Evolutionary conservation across 1,284 basidiomycete species (phyloP).

Genomic region (Heliocybe sulcata): DNA sequence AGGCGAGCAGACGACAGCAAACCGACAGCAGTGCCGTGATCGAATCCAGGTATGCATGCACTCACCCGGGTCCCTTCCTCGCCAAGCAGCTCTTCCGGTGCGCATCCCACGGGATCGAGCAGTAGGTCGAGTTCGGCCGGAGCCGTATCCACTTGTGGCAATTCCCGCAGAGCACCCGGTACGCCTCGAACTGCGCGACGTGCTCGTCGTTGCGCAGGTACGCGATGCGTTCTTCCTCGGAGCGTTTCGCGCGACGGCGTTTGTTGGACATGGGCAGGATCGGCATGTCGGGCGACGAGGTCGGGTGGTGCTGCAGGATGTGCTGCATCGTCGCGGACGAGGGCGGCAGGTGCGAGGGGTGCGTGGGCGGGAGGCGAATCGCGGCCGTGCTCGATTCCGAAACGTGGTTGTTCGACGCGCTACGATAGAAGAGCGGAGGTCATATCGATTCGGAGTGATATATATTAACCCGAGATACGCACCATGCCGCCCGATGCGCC

Average conservation of each 20-base stretch:
- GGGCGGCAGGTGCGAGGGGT: not conserved
- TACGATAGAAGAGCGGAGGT: not conserved
- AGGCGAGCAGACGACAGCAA: not conserved
- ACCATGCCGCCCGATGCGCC: conserved; percentile 56
- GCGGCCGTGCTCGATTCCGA: not conserved
- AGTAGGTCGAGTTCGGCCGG: conserved; percentile 75
- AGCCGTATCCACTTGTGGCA: conserved; percentile 80
- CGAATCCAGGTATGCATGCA: conserved; percentile 4
- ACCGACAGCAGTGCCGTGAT: not conserved
- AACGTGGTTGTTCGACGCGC: not conserved
- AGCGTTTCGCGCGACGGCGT: conserved; percentile 66
- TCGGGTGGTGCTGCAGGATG: too few relatives aligned
- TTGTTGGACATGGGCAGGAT: conserved; percentile 19
- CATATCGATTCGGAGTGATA: not conserved
- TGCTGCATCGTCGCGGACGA: conserved; percentile 3
- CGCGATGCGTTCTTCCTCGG: conserved; percentile 71
- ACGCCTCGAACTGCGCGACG: conserved; percentile 70
- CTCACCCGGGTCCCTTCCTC: conserved; percentile 49
- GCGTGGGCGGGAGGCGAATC: not conserved
- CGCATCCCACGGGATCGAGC: conserved; percentile 80
- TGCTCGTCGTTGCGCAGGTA: conserved; percentile 70
- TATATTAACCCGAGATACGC: too few relatives aligned
- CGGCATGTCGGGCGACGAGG: conserved; percentile 11
- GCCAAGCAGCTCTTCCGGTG: conserved; percentile 70
- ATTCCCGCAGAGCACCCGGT: conserved; percentile 66